These are phyloP conservation scores for Simplicillium sp. DNA, from an alignment of 2,329 filamentous ascomycete genomes.

Conservation along the genomic window DNA sequence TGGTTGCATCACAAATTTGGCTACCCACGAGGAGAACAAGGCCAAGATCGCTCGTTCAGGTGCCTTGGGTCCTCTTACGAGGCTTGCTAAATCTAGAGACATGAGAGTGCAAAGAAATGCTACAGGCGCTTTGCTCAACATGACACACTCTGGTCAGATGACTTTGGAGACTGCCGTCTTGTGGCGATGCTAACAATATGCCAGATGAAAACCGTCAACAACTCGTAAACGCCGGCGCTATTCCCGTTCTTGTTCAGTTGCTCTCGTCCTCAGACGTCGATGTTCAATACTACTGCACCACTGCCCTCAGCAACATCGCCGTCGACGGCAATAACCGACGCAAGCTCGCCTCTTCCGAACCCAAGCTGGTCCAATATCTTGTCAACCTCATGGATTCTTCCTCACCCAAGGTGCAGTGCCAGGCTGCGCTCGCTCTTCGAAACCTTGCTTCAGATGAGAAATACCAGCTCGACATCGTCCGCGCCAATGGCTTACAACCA, in stretches of 20 bases:
- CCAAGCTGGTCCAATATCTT: conserved; percentile 83
- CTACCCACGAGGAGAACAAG: conserved; percentile 98
- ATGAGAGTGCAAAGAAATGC: conserved; percentile 98
- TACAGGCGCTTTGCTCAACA: conserved; percentile 91
- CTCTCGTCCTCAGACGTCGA: conserved; percentile 90
- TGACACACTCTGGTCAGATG: conserved; percentile 88
- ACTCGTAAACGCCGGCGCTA: conserved; percentile 94
- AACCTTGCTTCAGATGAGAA: conserved; percentile 97
- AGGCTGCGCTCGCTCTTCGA: conserved; percentile 85
- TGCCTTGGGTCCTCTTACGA: conserved; percentile 80
- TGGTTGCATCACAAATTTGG: conserved; percentile 95
- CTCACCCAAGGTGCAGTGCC: conserved; percentile 95
- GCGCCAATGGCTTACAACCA: conserved; percentile 74
- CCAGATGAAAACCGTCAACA: conserved; percentile 95
- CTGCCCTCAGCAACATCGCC: conserved; percentile 95
- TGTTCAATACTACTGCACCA: conserved; percentile 99
- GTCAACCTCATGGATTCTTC: conserved; percentile 97
- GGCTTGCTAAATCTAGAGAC: conserved; percentile 91
- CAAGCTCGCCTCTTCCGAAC: conserved; percentile 82
- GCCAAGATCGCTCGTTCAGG: conserved; percentile 95
- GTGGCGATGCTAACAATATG: conserved; percentile 11
- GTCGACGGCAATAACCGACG: conserved; percentile 87
- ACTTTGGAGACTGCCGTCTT: too few species aligned
- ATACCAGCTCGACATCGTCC: conserved; percentile 95
- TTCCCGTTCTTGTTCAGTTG: conserved; percentile 91